A percentile compares a stretch with the other conserved stretches of the same genome.
Conservation (phyloP, 1,284 basidiomycete species). For the Heterobasidion occidentale region DNA sequence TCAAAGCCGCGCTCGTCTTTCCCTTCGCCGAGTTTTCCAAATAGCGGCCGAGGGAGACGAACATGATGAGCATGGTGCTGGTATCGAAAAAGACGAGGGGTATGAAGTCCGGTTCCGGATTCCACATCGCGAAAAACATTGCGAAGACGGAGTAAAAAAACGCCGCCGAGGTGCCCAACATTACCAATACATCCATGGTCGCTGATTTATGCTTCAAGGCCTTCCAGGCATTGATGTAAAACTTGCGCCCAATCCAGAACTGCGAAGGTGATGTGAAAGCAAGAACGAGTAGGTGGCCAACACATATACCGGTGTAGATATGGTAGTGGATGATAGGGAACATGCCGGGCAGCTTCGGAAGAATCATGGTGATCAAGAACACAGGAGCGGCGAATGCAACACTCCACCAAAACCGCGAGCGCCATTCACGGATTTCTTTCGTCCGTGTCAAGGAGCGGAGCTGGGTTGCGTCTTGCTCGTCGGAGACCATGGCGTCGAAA, state of each 20-base stretch:
- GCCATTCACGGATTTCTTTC: conserved; percentile 91
- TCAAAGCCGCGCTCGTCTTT: conserved; percentile 92
- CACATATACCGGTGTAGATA: conserved; percentile 62
- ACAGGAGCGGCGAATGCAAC: conserved; percentile 85
- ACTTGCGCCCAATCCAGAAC: conserved; percentile 84
- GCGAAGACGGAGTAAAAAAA: conserved; percentile 83
- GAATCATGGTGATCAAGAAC: conserved; percentile 88
- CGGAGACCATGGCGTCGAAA: conserved; percentile 84
- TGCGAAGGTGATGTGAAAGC: conserved; percentile 89
- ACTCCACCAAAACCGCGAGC: conserved; percentile 71
- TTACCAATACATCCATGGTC: conserved; percentile 96
- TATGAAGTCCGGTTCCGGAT: conserved; percentile 54
- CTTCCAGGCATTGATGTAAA: conserved; percentile 89
- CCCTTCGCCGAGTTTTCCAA: conserved; percentile 97
- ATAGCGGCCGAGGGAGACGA: conserved; percentile 92
- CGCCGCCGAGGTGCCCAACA: conserved; percentile 91
- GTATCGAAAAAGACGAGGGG: conserved; percentile 98
- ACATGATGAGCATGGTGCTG: conserved; percentile 97
- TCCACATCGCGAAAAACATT: conserved; percentile 65
- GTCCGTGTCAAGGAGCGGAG: conserved; percentile 85
- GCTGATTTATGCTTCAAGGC: conserved; percentile 84
- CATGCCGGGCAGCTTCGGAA: conserved; percentile 65
- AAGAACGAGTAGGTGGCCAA: conserved; percentile 80
- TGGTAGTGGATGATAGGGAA: conserved; percentile 38
- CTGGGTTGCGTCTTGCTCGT: conserved; percentile 81